Conservation (phyloP, 2,329 filamentous ascomycete species). For the Monascus ruber region DNA sequence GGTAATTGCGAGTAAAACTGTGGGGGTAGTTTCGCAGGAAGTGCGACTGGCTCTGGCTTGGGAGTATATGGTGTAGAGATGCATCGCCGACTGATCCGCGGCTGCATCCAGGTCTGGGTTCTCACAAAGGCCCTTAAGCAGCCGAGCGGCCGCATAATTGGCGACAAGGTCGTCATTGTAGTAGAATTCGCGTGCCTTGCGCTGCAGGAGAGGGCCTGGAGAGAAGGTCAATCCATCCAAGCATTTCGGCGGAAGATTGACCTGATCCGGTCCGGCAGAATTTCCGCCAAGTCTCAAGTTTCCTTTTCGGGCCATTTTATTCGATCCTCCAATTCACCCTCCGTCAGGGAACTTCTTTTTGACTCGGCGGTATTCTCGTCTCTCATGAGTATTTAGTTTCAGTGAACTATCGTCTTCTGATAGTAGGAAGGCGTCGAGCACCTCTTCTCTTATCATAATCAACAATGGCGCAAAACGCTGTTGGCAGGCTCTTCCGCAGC, state of each 20-base stretch:
- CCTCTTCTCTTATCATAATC: neutral
- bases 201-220: conserved; percentile 5
- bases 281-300: conserved; percentile 21
- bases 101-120: conserved; percentile 43
- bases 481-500: conserved; percentile 28
- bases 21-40: conserved; percentile 31
- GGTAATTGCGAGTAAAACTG: conserved; percentile 34
- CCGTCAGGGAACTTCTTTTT: conserved; percentile 14
- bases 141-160: conserved; percentile 54
- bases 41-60: conserved; percentile 27
- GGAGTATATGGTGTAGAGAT: conserved; percentile 40
- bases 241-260: conserved; percentile 11
- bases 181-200: conserved; percentile 10
- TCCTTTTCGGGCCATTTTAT: conserved; percentile 8
- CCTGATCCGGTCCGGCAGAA: conserved; percentile 23
- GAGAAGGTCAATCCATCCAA: neutral
- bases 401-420: no score
- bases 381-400: no score
- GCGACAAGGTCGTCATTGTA: conserved; percentile 51
- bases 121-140: conserved; percentile 54
- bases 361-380: neutral
- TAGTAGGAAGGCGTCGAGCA: no score
- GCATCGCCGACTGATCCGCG: conserved; percentile 35
- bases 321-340: conserved; percentile 5
- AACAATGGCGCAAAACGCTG: conserved; percentile 28